Evolutionary conservation across 805 yeast genomes (phyloP).

Genomic region (Metschnikowia bowlesiae): DNA sequence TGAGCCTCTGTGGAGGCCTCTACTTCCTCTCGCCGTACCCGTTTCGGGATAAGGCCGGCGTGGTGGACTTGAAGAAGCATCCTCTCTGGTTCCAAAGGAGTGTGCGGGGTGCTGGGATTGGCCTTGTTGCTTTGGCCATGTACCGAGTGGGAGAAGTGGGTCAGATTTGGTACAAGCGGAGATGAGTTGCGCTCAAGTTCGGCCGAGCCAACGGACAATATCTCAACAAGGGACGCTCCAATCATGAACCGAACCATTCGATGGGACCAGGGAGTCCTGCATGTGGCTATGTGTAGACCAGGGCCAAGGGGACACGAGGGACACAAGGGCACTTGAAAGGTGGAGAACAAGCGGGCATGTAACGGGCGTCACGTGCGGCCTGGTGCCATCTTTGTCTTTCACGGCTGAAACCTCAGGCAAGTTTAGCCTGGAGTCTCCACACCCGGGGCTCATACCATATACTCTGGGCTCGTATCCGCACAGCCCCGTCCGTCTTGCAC

Average conservation of each 20-base stretch:
- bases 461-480: neutral
- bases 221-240: no score
- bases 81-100: slow-evolving; percentile 63
- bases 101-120: slow-evolving; percentile 51
- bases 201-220: no score
- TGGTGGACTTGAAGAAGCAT: slow-evolving; percentile 27
- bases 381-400: neutral
- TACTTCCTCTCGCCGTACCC: slow-evolving; percentile 57
- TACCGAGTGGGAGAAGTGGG: slow-evolving; percentile 57
- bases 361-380: no score
- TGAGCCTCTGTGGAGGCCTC: slow-evolving; percentile 56
- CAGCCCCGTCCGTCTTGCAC: neutral
- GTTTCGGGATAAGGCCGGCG: slow-evolving; percentile 43
- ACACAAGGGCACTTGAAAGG: no score
- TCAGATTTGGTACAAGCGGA: slow-evolving; percentile 16
- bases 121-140: slow-evolving; percentile 52
- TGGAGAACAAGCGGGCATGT: no score
- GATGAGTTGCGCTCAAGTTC: neutral
- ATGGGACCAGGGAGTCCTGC: no score
- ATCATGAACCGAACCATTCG: no score
- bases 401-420: neutral
- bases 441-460: neutral
- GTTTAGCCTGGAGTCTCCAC: neutral
- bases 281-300: no score
- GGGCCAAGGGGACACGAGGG: no score